phyloP scores from a whole-genome alignment of 768 basidiomycete species.

The Russula olivacea region DNA sequence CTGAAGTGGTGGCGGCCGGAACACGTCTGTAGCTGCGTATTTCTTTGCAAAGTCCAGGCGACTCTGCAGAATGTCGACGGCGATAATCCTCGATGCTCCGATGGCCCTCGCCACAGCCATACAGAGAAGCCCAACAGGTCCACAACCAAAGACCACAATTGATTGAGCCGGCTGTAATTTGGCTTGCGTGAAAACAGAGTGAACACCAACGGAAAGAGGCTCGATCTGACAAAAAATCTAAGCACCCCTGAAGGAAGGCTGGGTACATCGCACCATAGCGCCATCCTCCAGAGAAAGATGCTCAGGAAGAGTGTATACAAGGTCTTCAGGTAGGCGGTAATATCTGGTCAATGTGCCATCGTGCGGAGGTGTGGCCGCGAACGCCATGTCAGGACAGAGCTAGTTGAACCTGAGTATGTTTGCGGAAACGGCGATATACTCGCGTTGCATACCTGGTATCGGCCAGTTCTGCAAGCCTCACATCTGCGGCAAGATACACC shows the following conservation, averaged over 20 bases:
- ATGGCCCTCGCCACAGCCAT: slow-evolving; percentile 96
- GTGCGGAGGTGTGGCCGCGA: slow-evolving; percentile 91
- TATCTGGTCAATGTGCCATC: slow-evolving; percentile 86
- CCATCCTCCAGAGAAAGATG: slow-evolving; percentile 87
- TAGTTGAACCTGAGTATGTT: slow-evolving; percentile 28
- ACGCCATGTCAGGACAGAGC: slow-evolving; percentile 82
- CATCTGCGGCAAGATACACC: slow-evolving; percentile 82
- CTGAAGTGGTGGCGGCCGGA: slow-evolving; percentile 52
- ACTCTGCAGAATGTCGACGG: slow-evolving; percentile 67
- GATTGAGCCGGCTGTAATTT: slow-evolving; percentile 66
- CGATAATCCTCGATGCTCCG: slow-evolving; percentile 79
- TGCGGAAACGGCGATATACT: slow-evolving; percentile 6
- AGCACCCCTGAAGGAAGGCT: background rate
- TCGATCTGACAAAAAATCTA: slow-evolving; percentile 58
- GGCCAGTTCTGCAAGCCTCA: slow-evolving; percentile 76
- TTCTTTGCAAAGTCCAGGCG: slow-evolving; percentile 82
- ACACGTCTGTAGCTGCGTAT: slow-evolving; percentile 78
- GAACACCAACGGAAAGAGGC: slow-evolving; percentile 87
- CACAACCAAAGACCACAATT: slow-evolving; percentile 82
- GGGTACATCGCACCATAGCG: slow-evolving; percentile 61
- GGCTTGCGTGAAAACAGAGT: slow-evolving; percentile 77
- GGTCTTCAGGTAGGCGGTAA: slow-evolving; percentile 81
- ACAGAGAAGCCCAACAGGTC: slow-evolving; percentile 82
- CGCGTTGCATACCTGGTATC: slow-evolving; percentile 57
- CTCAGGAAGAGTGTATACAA: slow-evolving; percentile 79